Evolutionary conservation across 768 basidiomycete species (phyloP), one percentile per base, ranked within the genome.

Genomic region (Tubosaeta sp.): DNA sequence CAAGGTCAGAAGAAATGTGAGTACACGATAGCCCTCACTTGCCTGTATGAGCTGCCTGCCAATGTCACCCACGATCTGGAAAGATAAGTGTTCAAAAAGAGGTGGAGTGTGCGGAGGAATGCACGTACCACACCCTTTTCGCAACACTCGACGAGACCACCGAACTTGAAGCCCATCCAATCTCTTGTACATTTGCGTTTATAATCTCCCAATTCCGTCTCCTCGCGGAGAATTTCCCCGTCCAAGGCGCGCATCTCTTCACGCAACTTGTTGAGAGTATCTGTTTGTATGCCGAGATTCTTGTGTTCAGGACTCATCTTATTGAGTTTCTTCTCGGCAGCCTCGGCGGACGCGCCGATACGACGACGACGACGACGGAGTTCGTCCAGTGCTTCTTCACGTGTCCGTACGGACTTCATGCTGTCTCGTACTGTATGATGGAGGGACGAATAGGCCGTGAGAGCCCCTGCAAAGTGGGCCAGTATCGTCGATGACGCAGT

Each of bases 241-340:
- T 96, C 94, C 69, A 94, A 75, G 6, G 66, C 60, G 1, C 84
- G 73, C 46, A 95, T 94, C 63, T 94, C 86, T 14, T 85, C 84
- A 46, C 86, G 78, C 25, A 94, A 70, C 13, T 73, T 72, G 58
- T 84, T 84, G 42, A 96, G 70, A 2, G 75, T 66, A 22, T 92
- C 90, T 2, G 84, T 86, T 68, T 95, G 94, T 48, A 72, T 59
- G 2, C 72, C 69, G 32, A 92, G 70, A 58, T 88, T 87, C 76
- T 95, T 97, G 72, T 94, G 82, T 67, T 94, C 91, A 0, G 87
- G 77, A 55, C 78, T 79, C 93, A 96, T 94, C 73, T 87, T 95
- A 69, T 77, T 81, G 32, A 97, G 77, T 65, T 94, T 95, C 73
- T 79, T 88, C 58, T 96, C 92, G 2, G 90, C 92, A n/a, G 80